These are phyloP conservation scores for Fagus sylvatica DNA, from an alignment of 306 rosid genomes.

Conservation along the genomic window DNA sequence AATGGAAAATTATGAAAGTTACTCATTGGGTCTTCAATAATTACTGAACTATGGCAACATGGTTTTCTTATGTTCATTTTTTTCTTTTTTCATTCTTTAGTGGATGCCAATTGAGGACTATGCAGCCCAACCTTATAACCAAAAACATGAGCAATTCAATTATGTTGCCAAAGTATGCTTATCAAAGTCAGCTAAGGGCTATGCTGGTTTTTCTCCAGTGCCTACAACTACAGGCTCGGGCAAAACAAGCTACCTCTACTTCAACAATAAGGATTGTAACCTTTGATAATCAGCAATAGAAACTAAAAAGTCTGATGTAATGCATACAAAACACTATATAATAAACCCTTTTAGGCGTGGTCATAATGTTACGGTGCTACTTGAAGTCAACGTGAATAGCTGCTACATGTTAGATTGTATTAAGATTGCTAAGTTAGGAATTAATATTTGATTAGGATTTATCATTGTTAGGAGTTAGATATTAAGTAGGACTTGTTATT, in stretches of 20 bases:
- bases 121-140: conserved; percentile 66
- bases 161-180: conserved; percentile 50
- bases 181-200: conserved; percentile 46
- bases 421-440: too few relatives aligned
- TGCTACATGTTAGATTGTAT: too few relatives aligned
- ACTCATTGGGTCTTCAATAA: neutral
- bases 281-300: too few relatives aligned
- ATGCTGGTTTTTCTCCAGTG: conserved; percentile 48
- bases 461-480: too few relatives aligned
- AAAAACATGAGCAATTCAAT: conserved; percentile 39
- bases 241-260: conserved; percentile 43
- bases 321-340: too few relatives aligned
- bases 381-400: too few relatives aligned
- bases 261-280: conserved; percentile 46
- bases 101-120: conserved; percentile 85
- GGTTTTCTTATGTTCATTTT: neutral
- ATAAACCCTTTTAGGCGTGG: too few relatives aligned
- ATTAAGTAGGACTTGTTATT: too few relatives aligned
- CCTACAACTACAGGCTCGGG: conserved; percentile 41
- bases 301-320: conserved; percentile 4
- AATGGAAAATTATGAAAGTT: neutral
- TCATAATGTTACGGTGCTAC: too few relatives aligned
- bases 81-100: conserved; percentile 31
- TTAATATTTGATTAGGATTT: too few relatives aligned
- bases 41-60: neutral